These are phyloP conservation scores for Danielia oregonensis DNA, from an alignment of 805 yeast genomes.

Conservation along the genomic window DNA sequence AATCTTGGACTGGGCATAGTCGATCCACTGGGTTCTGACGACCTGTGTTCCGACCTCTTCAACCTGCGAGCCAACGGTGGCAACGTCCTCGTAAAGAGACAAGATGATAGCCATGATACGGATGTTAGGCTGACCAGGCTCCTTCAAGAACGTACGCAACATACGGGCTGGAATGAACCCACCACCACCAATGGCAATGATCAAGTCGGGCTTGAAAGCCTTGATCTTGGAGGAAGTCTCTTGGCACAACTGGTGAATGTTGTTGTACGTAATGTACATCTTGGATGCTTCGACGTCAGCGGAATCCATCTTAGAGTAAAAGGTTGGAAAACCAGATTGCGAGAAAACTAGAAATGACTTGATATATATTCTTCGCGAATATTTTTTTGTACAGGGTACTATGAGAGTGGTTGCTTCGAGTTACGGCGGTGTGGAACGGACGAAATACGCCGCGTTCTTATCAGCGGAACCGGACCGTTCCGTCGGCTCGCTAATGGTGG, in stretches of 20 bases:
- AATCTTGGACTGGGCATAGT: slow-evolving; percentile 60
- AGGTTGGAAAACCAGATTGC: too few relatives aligned
- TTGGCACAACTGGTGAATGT: slow-evolving; percentile 80
- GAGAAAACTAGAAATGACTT: background rate
- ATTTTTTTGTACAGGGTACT: background rate
- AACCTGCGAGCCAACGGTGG: slow-evolving; percentile 43
- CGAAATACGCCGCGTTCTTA: too few relatives aligned
- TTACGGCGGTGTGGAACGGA: too few relatives aligned
- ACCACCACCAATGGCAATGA: slow-evolving; percentile 95
- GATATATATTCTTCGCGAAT: slow-evolving; percentile 2
- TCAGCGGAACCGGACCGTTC: too few relatives aligned
- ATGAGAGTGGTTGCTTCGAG: too few relatives aligned
- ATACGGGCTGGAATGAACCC: slow-evolving; percentile 98
- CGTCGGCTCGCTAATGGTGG: too few relatives aligned
- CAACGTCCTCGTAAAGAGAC: slow-evolving; percentile 83
- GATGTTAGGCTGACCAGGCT: slow-evolving; percentile 81
- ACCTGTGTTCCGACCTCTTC: slow-evolving; percentile 43
- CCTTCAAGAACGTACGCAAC: slow-evolving; percentile 86
- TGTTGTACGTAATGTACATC: slow-evolving; percentile 68
- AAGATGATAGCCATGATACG: slow-evolving; percentile 93
- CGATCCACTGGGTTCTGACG: slow-evolving; percentile 86
- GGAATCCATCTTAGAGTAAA: slow-evolving; percentile 17
- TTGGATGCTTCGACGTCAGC: slow-evolving; percentile 19
- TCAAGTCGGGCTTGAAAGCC: slow-evolving; percentile 43
- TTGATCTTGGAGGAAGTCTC: slow-evolving; percentile 53